Evolutionary conservation across 306 rosid genomes (phyloP), one percentile per base, ranked within the genome.

Genomic region (Spatholobus suberectus): DNA sequence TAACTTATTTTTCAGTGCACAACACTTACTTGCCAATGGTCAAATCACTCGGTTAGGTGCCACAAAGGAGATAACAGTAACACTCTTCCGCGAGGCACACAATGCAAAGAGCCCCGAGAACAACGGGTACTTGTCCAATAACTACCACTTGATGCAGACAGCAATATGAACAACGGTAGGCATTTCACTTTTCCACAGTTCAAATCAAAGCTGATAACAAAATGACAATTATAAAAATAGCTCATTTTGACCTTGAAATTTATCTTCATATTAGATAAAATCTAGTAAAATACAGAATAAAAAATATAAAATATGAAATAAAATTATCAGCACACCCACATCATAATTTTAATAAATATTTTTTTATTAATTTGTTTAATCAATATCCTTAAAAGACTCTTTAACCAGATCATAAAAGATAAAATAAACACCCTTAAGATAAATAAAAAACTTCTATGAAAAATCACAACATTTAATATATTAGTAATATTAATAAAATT

Each of bases 11-110:
- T 29, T 29, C 3, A 3, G 46, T 20, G n/a, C 10, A 73, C 23
- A 59, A 44, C 76, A 69, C 83, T 41, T 47, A 43, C 59, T 61
- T 66, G 69, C 27, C 18, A 69, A 55, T 32, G 32, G 77, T 66
- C 85, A 63, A 83, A 83, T 81, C 26, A 5, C 75, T 8, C 3
- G 0, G 65, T 1, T 58, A 47, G 29, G 23, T 55, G 62, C 77
- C 68, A 74, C 65, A 77, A 77, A 51, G 35, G 68, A 75, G 20
- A 47, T 47, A 10, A 34, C 29, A 43, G 15, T 47, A 10, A 34
- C 29, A 43, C n/a, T 38, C 10, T 38, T 5, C 32, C 32, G 3
- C 32, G 46, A 47, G 26, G 21, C 72, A 81, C 32, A 29, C 32
- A 54, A 47, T 37, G 21, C 72, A 81, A 54, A 37, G 11, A 21